Evolutionary conservation across 805 yeast species (phyloP).

Genomic region (Clavispora carvajalis): DNA sequence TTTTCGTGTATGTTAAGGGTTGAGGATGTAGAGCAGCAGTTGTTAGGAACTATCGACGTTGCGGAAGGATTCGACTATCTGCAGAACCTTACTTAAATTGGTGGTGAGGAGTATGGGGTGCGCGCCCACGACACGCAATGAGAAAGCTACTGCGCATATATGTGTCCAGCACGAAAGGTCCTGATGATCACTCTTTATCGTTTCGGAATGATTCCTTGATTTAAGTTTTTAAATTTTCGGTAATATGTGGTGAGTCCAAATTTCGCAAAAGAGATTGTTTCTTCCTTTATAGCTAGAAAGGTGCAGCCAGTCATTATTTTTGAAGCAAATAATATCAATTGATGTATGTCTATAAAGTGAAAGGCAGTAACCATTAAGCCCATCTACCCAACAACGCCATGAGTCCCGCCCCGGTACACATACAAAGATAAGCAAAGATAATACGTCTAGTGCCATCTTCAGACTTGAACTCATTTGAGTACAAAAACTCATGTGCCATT

Average conservation of each 20-base stretch:
- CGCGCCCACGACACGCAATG: too few species aligned
- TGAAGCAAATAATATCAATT: too few species aligned
- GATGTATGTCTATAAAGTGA: background rate
- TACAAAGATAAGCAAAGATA: slow-evolving; percentile 20
- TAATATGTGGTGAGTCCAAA: too few species aligned
- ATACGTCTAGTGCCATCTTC: slow-evolving; percentile 16
- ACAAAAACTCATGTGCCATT: slow-evolving; percentile 37
- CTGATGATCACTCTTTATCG: too few species aligned
- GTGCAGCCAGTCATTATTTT: too few species aligned
- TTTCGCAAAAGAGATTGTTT: too few species aligned
- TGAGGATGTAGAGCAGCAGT: background rate
- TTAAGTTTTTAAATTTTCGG: too few species aligned
- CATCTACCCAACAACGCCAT: slow-evolving; percentile 33
- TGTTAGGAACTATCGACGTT: slow-evolving; percentile 1
- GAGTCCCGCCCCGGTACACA: slow-evolving; percentile 24
- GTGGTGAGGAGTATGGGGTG: background rate
- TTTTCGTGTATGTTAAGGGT: slow-evolving; percentile 1
- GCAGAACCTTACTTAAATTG: too few species aligned
- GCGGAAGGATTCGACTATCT: background rate
- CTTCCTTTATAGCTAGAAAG: too few species aligned
- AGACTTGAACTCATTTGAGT: slow-evolving; percentile 23
- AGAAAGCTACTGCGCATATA: too few species aligned
- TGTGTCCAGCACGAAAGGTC: too few species aligned
- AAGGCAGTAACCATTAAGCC: slow-evolving; percentile 17
- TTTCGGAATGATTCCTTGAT: too few species aligned